Evolutionary conservation across 2,329 filamentous ascomycete species (phyloP).

Genomic region (Emericellopsis cladophorae): DNA sequence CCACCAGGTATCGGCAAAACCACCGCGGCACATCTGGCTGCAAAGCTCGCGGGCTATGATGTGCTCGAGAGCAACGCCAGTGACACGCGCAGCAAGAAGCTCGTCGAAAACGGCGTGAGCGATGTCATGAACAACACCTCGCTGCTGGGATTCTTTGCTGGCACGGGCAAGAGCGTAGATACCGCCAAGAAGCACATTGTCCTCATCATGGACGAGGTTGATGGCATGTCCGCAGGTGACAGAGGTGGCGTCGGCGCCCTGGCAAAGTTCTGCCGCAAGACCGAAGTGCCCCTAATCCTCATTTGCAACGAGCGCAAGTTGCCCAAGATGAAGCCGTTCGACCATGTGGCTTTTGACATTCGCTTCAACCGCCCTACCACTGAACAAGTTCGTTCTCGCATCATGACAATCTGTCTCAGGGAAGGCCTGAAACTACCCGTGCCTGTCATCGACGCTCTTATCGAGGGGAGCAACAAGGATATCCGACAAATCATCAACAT

Average conservation of each 20-base stretch:
- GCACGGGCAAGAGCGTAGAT: conserved; percentile 70
- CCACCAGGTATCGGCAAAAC: conserved; percentile 97
- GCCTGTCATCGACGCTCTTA: conserved; percentile 79
- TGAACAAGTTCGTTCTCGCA: conserved; percentile 79
- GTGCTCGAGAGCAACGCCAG: conserved; percentile 92
- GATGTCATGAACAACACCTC: conserved; percentile 93
- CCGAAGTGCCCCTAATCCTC: conserved; percentile 84
- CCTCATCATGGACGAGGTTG: conserved; percentile 97
- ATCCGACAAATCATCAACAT: conserved; percentile 99
- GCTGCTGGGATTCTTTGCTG: conserved; percentile 79
- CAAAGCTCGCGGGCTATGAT: conserved; percentile 86
- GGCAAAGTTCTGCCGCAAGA: conserved; percentile 90
- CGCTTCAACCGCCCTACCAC: conserved; percentile 81
- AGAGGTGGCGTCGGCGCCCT: conserved; percentile 90
- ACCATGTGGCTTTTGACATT: conserved; percentile 72
- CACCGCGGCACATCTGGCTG: conserved; percentile 87
- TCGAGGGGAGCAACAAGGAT: conserved; percentile 90
- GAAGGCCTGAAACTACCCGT: conserved; percentile 79
- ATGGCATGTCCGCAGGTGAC: conserved; percentile 96
- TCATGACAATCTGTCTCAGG: conserved; percentile 89
- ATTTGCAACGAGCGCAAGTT: conserved; percentile 92
- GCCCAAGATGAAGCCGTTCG: conserved; percentile 98
- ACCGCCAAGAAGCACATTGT: conserved; percentile 81
- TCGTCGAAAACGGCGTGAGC: conserved; percentile 78
- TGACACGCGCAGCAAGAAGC: conserved; percentile 88